Evolutionary conservation across 1,284 basidiomycete species (phyloP).

Genomic region (Sanghuangporus baumii): DNA sequence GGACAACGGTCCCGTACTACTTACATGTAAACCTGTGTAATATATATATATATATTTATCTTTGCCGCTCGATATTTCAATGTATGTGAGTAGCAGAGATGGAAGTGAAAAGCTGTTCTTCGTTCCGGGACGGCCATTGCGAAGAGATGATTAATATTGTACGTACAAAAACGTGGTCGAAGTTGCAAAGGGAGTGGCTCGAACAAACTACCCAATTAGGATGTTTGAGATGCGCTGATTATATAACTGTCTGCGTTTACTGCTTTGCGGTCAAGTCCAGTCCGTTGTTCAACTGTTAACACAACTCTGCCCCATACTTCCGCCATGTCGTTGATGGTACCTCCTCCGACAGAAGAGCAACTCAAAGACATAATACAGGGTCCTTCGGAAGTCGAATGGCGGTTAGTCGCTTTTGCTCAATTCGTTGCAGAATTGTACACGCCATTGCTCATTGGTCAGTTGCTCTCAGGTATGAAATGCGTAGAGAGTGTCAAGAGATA

Average conservation of each 20-base stretch:
- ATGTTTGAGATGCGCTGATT: background rate
- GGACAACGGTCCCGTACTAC: no score
- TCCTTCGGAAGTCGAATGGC: slow-evolving; percentile 74
- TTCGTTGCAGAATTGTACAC: slow-evolving; percentile 3
- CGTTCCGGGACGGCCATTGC: no score
- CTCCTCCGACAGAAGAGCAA: slow-evolving; percentile 39
- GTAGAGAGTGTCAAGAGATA: slow-evolving; percentile 89
- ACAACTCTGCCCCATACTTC: background rate
- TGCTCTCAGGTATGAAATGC: slow-evolving; percentile 82
- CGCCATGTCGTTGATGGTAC: slow-evolving; percentile 4
- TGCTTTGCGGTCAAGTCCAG: background rate
- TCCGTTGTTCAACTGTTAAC: background rate
- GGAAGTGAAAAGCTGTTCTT: no score
- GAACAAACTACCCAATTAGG: background rate
- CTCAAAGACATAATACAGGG: slow-evolving; percentile 65
- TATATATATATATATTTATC: no score
- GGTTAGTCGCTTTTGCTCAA: slow-evolving; percentile 34
- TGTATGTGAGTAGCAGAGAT: no score
- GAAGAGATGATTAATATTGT: no score
- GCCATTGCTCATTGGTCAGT: background rate
- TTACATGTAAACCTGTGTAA: no score
- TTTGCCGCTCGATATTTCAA: no score
- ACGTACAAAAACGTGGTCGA: background rate
- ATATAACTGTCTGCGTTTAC: background rate
- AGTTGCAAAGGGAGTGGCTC: background rate